phyloP scores from a whole-genome alignment of 2,329 filamentous ascomycete species.

The Fusarium longipes region DNA sequence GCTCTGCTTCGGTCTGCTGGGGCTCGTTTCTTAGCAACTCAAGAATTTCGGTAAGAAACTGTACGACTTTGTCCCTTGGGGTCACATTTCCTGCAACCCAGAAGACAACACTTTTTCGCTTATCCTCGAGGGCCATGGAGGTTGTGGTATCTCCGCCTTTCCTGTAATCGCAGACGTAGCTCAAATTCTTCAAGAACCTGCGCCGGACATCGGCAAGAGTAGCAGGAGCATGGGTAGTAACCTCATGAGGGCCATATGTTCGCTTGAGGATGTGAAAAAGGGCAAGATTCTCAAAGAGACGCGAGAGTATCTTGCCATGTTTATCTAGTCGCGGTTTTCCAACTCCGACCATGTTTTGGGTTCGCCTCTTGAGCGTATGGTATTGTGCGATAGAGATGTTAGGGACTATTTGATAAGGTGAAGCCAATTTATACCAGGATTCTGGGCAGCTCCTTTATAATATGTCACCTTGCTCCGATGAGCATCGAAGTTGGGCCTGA shows the following conservation, averaged over 20 bases:
- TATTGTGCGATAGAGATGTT: neutral
- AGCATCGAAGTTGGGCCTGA: neutral
- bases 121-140: constrained; percentile 56
- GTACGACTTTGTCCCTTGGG: constrained; percentile 28
- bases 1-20: neutral
- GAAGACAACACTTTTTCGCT: constrained; percentile 49
- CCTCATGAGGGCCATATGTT: constrained; percentile 24
- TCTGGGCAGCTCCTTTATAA: neutral
- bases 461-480: neutral
- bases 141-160: constrained; percentile 61
- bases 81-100: constrained; percentile 58
- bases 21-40: neutral
- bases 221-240: neutral
- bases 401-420: neutral
- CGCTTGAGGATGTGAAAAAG: constrained; percentile 30
- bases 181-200: constrained; percentile 54
- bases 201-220: constrained; percentile 18
- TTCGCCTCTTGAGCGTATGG: neutral
- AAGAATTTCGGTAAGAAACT: constrained; percentile 50
- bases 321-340: constrained; percentile 31
- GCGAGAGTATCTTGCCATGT: constrained; percentile 28
- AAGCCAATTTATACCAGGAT: too few species aligned
- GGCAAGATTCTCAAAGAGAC: constrained; percentile 40
- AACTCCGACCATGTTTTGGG: constrained; percentile 11
- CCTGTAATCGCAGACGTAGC: constrained; percentile 58